Base-by-base conservation (phyloP, 257 asterid species). In the Primulina huaijiensis region DNA sequence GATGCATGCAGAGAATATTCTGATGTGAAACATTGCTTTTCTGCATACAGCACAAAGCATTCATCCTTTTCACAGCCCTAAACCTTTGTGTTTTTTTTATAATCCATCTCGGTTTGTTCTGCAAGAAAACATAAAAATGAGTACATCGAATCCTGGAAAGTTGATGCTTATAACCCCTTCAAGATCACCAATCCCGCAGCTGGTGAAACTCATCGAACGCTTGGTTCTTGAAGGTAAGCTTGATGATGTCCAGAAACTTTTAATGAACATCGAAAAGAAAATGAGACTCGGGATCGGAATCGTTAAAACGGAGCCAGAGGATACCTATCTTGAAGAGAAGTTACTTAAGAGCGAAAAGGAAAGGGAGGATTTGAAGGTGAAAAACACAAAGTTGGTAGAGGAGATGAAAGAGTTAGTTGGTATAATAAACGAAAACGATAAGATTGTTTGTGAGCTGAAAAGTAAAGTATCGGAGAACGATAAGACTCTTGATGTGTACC, bases 241-340 rank as follows among this genome's bases (percentile, higher is more conserved):
- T 58, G 29, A 58, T 11, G 34, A 70, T 25, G 74, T 73, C 0
- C 72, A 70, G 10, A 62, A 21, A 7, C 33, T 78, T 6, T 11
- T 80, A 8, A 63, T 63, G 29, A 62, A 50, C 20, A 80, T 71
- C 1, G 86, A 81, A 35, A 72, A 77, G 6, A 59, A 58, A 12
- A 19, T 65, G 19, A 46, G 62, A 29, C 12, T 2, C 1, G 69
- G 76, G 72, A 19, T 65, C 10, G 65, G 64, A 37, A 65, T 23
- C 37, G 68, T 68, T 3, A 74, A 70, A 74, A 66, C 46, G 38
- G 61, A 53, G 50, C 27, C 34, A 19, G 76, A 74, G 11, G 74
- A 23, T 6, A 1, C 58, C 8, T 34, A 56, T 35, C 12, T 63
- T 0, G 60, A 35, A 30, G 72, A 68, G 2, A 59, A 35, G 62